These are phyloP conservation scores for Firmiana major DNA, from an alignment of 345 rosid species.

Conservation along the genomic window DNA sequence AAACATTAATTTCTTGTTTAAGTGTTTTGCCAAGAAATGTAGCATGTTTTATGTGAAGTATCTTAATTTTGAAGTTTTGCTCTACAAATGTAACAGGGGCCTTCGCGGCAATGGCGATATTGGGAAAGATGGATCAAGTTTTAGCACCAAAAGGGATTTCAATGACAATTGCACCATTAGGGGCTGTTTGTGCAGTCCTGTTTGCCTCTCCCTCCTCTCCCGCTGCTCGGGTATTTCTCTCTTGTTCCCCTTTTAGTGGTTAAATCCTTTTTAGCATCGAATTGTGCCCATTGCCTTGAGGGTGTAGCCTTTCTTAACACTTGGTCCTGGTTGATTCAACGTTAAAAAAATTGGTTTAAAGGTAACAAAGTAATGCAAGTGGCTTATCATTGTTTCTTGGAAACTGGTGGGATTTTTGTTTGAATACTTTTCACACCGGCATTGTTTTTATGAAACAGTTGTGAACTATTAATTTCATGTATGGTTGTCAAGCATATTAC, in stretches of 20 bases:
- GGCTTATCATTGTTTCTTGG: neutral
- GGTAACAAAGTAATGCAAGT: neutral
- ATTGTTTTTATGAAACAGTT: neutral
- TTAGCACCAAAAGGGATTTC: conserved; percentile 69
- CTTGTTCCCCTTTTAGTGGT: neutral
- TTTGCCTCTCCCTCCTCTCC: conserved; percentile 79
- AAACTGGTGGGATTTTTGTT: neutral
- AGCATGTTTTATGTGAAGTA: neutral
- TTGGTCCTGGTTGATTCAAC: neutral
- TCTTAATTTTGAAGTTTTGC: neutral
- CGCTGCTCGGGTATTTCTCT: conserved; percentile 57
- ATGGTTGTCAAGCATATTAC: neutral
- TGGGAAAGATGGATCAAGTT: conserved; percentile 83
- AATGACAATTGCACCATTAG: conserved; percentile 81
- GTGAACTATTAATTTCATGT: neutral
- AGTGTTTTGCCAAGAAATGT: neutral
- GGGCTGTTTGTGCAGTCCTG: conserved; percentile 87
- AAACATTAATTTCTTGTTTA: neutral
- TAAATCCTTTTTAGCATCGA: neutral
- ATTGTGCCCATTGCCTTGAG: neutral
- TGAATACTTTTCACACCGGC: neutral
- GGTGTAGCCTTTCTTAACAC: neutral
- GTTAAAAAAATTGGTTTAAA: neutral
- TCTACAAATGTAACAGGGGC: conserved; percentile 50
- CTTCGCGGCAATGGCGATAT: conserved; percentile 87